Conservation (phyloP, 495 filamentous ascomycete species). For the Penicillium egyptiacum region DNA sequence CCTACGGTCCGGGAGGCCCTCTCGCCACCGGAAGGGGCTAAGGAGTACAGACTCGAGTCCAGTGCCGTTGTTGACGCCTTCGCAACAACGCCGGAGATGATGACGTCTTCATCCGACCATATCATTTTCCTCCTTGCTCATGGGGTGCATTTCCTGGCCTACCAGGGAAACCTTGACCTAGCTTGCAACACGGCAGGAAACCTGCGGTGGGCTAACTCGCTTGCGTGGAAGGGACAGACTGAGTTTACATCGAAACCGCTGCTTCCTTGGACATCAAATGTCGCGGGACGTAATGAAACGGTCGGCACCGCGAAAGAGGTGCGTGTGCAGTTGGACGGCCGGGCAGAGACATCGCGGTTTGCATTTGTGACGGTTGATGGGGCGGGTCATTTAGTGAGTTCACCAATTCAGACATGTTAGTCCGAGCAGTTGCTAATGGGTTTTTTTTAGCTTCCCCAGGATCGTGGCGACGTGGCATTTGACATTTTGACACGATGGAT, state of each 20-base stretch:
- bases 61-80: constrained; percentile 29
- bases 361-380: constrained; percentile 31
- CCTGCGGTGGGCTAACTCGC: constrained; percentile 38
- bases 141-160: constrained; percentile 41
- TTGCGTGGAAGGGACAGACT: constrained; percentile 46
- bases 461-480: constrained; percentile 37
- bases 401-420: neutral
- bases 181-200: constrained; percentile 49
- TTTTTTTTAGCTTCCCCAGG: constrained; percentile 37
- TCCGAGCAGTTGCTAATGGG: constrained; percentile 2
- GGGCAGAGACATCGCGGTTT: constrained; percentile 19
- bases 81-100: constrained; percentile 25
- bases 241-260: constrained; percentile 41
- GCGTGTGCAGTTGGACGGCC: constrained; percentile 4
- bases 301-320: constrained; percentile 31
- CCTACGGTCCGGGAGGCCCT: constrained; percentile 35
- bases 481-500: constrained; percentile 41
- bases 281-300: constrained; percentile 16
- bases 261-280: constrained; percentile 34
- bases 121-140: constrained; percentile 37
- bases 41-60: constrained; percentile 29
- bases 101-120: constrained; percentile 24
- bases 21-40: constrained; percentile 25
- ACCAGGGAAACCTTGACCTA: constrained; percentile 49
- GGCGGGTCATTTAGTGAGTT: constrained; percentile 31